phyloP scores from a whole-genome alignment of 164 flowering plant species.

The Vitis cinerea region DNA sequence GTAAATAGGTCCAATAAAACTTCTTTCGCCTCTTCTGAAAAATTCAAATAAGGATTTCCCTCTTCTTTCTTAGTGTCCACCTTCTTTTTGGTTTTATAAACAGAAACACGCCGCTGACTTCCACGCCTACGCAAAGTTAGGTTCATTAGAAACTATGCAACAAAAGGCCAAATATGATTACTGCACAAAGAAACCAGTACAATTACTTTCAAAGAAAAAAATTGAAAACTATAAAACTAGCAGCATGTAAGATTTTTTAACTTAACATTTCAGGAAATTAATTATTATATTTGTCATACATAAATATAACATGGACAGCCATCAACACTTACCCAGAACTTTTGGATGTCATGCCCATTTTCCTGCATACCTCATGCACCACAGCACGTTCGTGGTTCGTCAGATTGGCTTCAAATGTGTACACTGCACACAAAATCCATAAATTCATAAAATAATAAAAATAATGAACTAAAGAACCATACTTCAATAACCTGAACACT shows the following conservation, averaged over 20 bases:
- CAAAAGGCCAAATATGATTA: neutral
- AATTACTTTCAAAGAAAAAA: neutral
- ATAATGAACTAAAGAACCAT: neutral
- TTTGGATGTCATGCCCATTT: slow-evolving; percentile 84
- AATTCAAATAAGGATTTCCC: slow-evolving; percentile 37
- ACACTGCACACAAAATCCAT: slow-evolving; percentile 44
- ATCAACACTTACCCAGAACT: slow-evolving; percentile 74
- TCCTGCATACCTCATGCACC: slow-evolving; percentile 66
- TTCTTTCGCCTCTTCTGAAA: slow-evolving; percentile 60
- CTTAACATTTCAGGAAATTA: neutral
- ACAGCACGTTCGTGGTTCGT: slow-evolving; percentile 68
- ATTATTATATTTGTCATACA: neutral
- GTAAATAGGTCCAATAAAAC: slow-evolving; percentile 64
- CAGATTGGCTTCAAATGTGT: slow-evolving; percentile 56
- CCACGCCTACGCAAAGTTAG: slow-evolving; percentile 48
- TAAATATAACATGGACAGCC: neutral
- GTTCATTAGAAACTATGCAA: neutral
- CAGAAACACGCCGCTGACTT: slow-evolving; percentile 56
- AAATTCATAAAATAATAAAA: neutral
- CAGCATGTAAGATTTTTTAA: neutral
- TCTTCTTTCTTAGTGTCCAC: slow-evolving; percentile 14
- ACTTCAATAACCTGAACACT: neutral
- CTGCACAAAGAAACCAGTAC: neutral
- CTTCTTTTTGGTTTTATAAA: slow-evolving; percentile 43
- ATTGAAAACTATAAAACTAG: too few species aligned